Evolutionary conservation across 1,284 basidiomycete genomes (phyloP), one percentile per base, ranked within the genome.

Genomic region (Inonotus obliquus): DNA sequence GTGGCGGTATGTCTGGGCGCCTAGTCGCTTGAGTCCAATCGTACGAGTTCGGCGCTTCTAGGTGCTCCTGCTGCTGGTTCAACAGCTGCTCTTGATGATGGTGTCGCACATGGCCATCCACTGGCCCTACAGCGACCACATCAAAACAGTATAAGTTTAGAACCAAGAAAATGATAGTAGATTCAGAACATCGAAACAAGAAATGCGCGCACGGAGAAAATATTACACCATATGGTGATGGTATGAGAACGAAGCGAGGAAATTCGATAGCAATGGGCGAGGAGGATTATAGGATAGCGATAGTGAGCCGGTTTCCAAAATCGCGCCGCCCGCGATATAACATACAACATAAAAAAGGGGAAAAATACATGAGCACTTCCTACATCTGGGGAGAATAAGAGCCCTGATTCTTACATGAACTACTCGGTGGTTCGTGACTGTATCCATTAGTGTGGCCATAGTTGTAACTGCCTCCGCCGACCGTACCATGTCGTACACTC

Each of bases 371-470:
- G 58, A 60, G 58, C 51, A 54, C 32, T 29, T 19, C 44, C 58
- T 60, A 60, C 58, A 60, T 53, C 38, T 32, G 32, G 32, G n/a
- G 5, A n/a, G 58, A 44, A 32, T 53, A 60, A 19, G 14, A 11
- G 41, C 49, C 58, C 58, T n/a, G 39, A 54, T n/a, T 60, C 58
- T 60, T 60, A 60, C 58, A 60, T 60, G 48, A 52, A 25, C 37
- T 39, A 19, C 37, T 23, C 19, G 54, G n/a, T 10, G 13, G 37
- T 13, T 49, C 35, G 41, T 27, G 37, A 17, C 19, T 21, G 23
- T 44, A 39, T 4, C 27, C 29, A 35, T 52, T 23, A 35, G 14
- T 27, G 35, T 52, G 51, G 13, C 39, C 41, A 41, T 55, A 27
- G 9, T 38, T 27, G 7, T 59, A 47, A 32, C 13, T 32, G 32